These are phyloP conservation scores for Yarrowia deformans DNA, from an alignment of 805 yeast genomes.

Conservation along the genomic window DNA sequence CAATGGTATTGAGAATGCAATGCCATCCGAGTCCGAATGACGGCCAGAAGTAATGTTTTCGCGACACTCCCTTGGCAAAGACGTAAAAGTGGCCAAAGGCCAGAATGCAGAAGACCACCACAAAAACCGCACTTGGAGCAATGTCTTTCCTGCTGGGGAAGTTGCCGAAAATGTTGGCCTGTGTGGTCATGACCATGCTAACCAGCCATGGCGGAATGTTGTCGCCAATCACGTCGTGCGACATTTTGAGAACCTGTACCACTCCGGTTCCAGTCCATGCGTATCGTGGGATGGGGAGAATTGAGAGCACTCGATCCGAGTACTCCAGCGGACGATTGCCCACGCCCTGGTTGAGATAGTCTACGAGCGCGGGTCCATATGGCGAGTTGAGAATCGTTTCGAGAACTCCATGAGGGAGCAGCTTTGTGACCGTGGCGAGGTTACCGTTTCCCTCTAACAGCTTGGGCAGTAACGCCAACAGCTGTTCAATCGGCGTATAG, in stretches of 20 bases:
- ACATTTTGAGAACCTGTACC: constrained; percentile 12
- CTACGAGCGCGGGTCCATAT: constrained; percentile 27
- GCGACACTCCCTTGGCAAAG: constrained; percentile 48
- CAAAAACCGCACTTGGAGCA: constrained; percentile 67
- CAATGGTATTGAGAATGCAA: constrained; percentile 61
- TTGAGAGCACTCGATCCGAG: constrained; percentile 26
- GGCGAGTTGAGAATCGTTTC: constrained; percentile 33
- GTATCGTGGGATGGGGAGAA: constrained; percentile 32
- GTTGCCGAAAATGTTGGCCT: constrained; percentile 62
- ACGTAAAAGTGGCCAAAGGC: constrained; percentile 57
- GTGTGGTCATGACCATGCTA: constrained; percentile 31
- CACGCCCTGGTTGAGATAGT: constrained; percentile 20
- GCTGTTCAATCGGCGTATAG: constrained; percentile 24
- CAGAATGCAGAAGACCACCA: constrained; percentile 60
- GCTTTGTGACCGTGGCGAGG: constrained; percentile 2
- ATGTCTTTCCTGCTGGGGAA: constrained; percentile 62
- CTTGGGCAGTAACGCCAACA: constrained; percentile 24
- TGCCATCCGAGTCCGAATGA: constrained; percentile 63
- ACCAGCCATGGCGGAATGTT: constrained; percentile 28
- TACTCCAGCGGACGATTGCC: constrained; percentile 34
- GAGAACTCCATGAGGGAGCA: constrained; percentile 24
- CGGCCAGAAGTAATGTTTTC: constrained; percentile 62
- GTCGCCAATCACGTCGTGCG: constrained; percentile 21
- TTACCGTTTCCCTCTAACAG: constrained; percentile 29
- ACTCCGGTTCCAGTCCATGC: constrained; percentile 37